These are phyloP conservation scores for Neonectria neomacrospora DNA, from an alignment of 2,329 filamentous ascomycete genomes.

Conservation along the genomic window DNA sequence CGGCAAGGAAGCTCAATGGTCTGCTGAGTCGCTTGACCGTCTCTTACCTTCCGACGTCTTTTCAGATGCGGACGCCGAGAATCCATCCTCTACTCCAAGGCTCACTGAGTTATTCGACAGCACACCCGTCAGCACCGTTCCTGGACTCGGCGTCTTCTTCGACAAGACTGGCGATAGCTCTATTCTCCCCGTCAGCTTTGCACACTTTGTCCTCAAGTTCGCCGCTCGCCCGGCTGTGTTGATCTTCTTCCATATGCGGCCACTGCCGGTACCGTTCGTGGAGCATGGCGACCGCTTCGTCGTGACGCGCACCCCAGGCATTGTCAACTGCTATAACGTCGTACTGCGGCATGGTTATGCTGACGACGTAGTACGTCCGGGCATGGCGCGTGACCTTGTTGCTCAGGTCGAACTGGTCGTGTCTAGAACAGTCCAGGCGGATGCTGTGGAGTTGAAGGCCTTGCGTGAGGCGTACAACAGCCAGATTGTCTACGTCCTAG, in stretches of 20 bases:
- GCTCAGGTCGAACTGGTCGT: conserved; percentile 52
- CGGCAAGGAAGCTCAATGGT: conserved; percentile 81
- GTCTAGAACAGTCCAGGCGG: conserved; percentile 61
- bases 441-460: conserved; percentile 23
- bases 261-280: conserved; percentile 67
- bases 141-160: conserved; percentile 76
- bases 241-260: conserved; percentile 78
- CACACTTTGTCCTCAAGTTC: conserved; percentile 77
- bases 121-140: conserved; percentile 56
- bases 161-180: conserved; percentile 69
- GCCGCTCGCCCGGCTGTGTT: conserved; percentile 70
- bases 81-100: background rate
- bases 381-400: conserved; percentile 64
- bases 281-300: conserved; percentile 57
- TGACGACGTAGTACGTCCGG: conserved; percentile 63
- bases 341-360: conserved; percentile 76
- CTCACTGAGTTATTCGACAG: conserved; percentile 48
- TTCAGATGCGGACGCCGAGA: background rate
- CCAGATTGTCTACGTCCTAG: conserved; percentile 65
- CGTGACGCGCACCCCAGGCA: conserved; percentile 49
- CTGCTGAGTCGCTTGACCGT: conserved; percentile 70
- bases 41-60: conserved; percentile 56
- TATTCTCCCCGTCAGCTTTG: conserved; percentile 55
- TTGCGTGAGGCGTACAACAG: conserved; percentile 48
- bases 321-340: conserved; percentile 73